These are phyloP conservation scores for Penicillium sp. DNA, from an alignment of 2,329 filamentous ascomycete genomes.

Conservation along the genomic window DNA sequence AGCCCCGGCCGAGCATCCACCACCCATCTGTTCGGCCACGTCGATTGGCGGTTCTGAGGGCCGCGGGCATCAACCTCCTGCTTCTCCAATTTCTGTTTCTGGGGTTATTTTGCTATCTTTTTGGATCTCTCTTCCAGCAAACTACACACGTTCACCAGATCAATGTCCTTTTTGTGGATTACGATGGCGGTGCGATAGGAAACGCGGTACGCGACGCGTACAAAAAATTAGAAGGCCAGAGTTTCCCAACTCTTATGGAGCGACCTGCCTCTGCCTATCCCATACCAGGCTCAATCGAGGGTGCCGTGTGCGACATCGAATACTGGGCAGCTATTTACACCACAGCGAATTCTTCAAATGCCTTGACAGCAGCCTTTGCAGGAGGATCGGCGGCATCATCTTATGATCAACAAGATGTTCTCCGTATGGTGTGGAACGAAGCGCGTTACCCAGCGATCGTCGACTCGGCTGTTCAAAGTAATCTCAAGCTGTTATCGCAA, in stretches of 20 bases:
- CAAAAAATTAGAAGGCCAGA: conserved; percentile 23
- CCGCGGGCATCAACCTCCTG: conserved; percentile 30
- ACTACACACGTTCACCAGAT: conserved; percentile 35
- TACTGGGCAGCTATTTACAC: conserved; percentile 42
- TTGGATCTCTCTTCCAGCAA: conserved; percentile 41
- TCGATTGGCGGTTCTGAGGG: conserved; percentile 22
- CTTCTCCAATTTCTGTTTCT: conserved; percentile 42
- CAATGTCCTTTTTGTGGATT: conserved; percentile 41
- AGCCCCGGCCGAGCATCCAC: conserved; percentile 19
- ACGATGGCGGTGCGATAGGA: conserved; percentile 40
- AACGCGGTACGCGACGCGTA: conserved; percentile 36
- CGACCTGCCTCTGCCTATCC: conserved; percentile 20
- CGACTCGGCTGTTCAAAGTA: conserved; percentile 36
- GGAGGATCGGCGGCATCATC: conserved; percentile 32
- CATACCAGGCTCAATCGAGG: conserved; percentile 18
- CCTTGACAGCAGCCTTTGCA: conserved; percentile 39
- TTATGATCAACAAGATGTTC: conserved; percentile 40
- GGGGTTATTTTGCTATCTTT: conserved; percentile 38
- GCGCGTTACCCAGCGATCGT: conserved; percentile 45
- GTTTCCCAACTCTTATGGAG: conserved; percentile 36
- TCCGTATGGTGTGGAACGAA: conserved; percentile 50
- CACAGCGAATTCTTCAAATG: conserved; percentile 38
- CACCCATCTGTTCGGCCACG: conserved; percentile 18
- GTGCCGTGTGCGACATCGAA: conserved; percentile 35
- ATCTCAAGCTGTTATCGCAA: conserved; percentile 36